Evolutionary conservation across 1,284 basidiomycete species (phyloP).

Genomic region (Ceratobasidium sp.): DNA sequence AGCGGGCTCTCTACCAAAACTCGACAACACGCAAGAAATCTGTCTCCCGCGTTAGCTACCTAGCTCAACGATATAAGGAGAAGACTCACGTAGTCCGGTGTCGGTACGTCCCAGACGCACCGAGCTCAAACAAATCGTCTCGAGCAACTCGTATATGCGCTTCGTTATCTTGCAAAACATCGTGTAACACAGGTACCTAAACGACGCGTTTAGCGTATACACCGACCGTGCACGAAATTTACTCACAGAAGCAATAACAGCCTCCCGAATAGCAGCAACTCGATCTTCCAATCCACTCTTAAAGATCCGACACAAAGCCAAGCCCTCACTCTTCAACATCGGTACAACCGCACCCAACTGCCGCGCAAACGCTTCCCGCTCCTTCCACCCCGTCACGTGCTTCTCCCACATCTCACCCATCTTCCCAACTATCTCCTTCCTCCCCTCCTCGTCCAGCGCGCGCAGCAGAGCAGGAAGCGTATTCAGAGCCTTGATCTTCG

Average conservation of each 20-base stretch:
- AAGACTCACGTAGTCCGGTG: conserved; percentile 78
- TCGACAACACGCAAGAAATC: conserved; percentile 80
- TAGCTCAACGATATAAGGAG: conserved; percentile 33
- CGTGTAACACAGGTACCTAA: conserved; percentile 68
- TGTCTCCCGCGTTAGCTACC: conserved; percentile 51
- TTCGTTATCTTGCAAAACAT: conserved; percentile 61
- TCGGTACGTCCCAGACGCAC: conserved; percentile 70
- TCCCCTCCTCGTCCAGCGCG: conserved; percentile 66
- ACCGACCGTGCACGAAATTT: conserved; percentile 50
- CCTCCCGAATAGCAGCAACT: conserved; percentile 87
- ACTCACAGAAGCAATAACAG: conserved; percentile 76
- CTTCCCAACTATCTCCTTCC: conserved; percentile 67
- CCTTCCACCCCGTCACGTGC: conserved; percentile 83
- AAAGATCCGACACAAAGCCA: conserved; percentile 53
- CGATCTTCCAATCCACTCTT: conserved; percentile 71
- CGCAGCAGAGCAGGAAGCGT: conserved; percentile 71
- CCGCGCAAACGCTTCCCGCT: conserved; percentile 78
- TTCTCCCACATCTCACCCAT: conserved; percentile 75
- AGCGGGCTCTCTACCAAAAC: conserved; percentile 65
- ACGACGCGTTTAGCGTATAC: conserved; percentile 53
- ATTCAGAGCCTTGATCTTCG: conserved; percentile 78
- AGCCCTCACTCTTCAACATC: conserved; percentile 53
- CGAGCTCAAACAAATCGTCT: conserved; percentile 69
- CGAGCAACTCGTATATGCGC: conserved; percentile 59
- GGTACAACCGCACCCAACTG: conserved; percentile 67